A percentile compares a stretch with the other conserved stretches of the same genome.
Evolutionary conservation across 257 asterid species (phyloP).

Genomic region (Solanum medicagineum): DNA sequence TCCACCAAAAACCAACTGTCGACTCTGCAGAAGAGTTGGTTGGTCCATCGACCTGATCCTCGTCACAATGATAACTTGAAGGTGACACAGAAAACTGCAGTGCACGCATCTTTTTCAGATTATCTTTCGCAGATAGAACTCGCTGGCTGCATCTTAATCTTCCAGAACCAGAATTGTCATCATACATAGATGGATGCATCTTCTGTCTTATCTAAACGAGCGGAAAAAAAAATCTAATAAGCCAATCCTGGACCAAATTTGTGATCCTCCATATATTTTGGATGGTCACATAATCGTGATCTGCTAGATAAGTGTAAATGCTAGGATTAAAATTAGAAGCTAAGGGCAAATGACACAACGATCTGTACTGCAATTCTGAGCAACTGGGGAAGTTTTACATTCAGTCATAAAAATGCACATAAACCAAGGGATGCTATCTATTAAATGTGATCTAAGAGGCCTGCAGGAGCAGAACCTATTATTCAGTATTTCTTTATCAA

Average conservation of each 20-base stretch:
- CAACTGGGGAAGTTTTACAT: background rate
- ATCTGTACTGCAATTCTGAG: background rate
- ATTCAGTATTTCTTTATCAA: background rate
- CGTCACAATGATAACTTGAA: constrained; percentile 20
- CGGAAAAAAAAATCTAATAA: background rate
- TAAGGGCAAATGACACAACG: background rate
- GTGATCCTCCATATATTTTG: background rate
- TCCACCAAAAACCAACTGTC: constrained; percentile 2
- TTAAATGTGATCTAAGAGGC: background rate
- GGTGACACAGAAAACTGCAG: constrained; percentile 8
- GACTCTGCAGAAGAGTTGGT: constrained; percentile 23
- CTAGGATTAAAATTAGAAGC: background rate
- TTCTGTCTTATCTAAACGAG: constrained; percentile 55
- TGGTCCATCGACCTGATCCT: constrained; percentile 1
- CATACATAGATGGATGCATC: constrained; percentile 84
- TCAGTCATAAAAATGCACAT: background rate
- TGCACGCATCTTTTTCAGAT: constrained; percentile 18
- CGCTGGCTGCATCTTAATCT: constrained; percentile 66
- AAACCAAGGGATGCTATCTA: background rate
- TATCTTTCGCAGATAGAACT: constrained; percentile 39
- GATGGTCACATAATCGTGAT: background rate
- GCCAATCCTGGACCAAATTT: background rate
- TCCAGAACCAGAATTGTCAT: constrained; percentile 31
- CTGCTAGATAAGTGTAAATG: background rate
- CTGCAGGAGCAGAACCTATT: background rate